Evolutionary conservation across 2,329 filamentous ascomycete species (phyloP).

Genomic region (Pseudogymnoascus verrucosus): DNA sequence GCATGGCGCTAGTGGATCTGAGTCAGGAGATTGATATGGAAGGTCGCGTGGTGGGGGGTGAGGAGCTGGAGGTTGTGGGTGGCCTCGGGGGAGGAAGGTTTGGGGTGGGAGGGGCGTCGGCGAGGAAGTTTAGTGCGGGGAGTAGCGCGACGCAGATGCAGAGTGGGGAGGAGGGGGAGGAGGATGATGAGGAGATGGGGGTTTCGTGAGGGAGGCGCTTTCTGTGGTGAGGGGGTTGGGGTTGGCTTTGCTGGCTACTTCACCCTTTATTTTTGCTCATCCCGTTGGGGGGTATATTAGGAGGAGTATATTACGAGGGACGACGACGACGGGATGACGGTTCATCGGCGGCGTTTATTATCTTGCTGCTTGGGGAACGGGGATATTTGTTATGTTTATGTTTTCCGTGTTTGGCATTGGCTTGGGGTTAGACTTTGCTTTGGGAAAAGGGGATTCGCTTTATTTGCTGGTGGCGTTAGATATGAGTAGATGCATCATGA

Average conservation of each 20-base stretch:
- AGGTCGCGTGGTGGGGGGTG: slow-evolving; percentile 72
- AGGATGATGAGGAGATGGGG: slow-evolving; percentile 58
- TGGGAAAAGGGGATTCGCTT: background rate
- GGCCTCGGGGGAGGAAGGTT: slow-evolving; percentile 42
- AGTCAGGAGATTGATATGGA: slow-evolving; percentile 91
- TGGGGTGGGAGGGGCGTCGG: slow-evolving; percentile 34
- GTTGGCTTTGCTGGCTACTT: background rate
- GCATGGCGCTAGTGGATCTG: slow-evolving; percentile 75
- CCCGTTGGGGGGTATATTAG: background rate
- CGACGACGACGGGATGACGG: background rate
- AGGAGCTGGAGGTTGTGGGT: slow-evolving; percentile 35
- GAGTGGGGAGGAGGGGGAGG: slow-evolving; percentile 46
- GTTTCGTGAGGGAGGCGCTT: slow-evolving; percentile 36
- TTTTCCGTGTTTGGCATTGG: background rate
- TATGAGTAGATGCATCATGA: background rate
- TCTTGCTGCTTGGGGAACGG: background rate
- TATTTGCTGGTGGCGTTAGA: background rate
- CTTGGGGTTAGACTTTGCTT: background rate
- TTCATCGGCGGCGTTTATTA: slow-evolving; percentile 1
- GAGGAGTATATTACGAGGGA: background rate
- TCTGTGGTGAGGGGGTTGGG: too few species aligned
- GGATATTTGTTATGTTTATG: background rate
- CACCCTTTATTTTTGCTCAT: background rate
- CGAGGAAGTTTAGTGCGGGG: slow-evolving; percentile 52
- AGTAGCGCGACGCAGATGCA: slow-evolving; percentile 48